phyloP scores from a whole-genome alignment of 257 asterid species.

The Nicotiana paniculata region DNA sequence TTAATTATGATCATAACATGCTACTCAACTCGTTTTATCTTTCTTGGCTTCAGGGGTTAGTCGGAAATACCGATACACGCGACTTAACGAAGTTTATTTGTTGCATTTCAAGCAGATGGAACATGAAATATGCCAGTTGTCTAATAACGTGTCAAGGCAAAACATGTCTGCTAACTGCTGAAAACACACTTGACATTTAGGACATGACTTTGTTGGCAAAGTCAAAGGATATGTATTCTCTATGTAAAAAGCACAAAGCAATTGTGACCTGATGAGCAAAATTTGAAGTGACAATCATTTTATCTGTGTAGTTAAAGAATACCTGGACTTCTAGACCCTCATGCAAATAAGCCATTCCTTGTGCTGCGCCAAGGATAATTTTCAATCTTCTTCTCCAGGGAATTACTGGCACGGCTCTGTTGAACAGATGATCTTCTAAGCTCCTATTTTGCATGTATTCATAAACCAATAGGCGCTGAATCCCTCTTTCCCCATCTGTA shows the following conservation, averaged over 20 bases:
- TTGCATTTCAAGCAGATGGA: not conserved
- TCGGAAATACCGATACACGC: not conserved
- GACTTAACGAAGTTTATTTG: not conserved
- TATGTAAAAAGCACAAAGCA: not conserved
- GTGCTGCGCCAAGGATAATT: conserved; percentile 84
- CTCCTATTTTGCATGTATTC: conserved; percentile 85
- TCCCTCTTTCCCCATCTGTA: conserved; percentile 83
- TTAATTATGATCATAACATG: not conserved
- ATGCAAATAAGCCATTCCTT: conserved; percentile 86
- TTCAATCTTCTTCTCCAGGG: conserved; percentile 68
- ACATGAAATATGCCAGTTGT: not conserved
- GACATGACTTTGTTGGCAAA: not conserved
- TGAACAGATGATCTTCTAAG: conserved; percentile 89
- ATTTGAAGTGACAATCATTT: not conserved
- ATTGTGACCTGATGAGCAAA: not conserved
- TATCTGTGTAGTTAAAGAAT: not conserved
- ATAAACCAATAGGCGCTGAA: conserved; percentile 72
- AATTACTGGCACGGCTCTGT: conserved; percentile 43
- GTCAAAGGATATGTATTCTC: not conserved
- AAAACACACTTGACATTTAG: not conserved
- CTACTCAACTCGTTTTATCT: not conserved
- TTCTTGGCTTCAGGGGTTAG: not conserved
- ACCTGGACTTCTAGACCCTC: conserved; percentile 82
- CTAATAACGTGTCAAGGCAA: not conserved
- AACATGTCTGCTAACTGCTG: not conserved